Evolutionary conservation across 306 rosid species (phyloP).

Genomic region (Trifolium subterraneum): DNA sequence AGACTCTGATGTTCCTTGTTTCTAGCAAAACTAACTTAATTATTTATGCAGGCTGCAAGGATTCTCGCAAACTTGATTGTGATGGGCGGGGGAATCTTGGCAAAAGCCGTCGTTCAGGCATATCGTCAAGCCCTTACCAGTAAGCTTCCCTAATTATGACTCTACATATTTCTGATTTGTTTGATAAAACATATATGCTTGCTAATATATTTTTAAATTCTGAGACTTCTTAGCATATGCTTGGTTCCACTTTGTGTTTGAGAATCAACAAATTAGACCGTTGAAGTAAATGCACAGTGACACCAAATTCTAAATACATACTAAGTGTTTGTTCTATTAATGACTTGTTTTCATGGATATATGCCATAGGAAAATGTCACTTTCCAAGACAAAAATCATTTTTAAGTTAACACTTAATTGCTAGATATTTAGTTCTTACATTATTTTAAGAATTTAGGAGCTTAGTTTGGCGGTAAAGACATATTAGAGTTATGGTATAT

Average conservation of each 20-base stretch:
- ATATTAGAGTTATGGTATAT: neutral
- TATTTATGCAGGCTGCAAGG: conserved; percentile 75
- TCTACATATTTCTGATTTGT: conserved; percentile 21
- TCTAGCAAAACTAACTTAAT: neutral
- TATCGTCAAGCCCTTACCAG: conserved; percentile 87
- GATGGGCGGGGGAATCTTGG: conserved; percentile 81
- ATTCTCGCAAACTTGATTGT: conserved; percentile 80
- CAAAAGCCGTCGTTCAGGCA: conserved; percentile 78
- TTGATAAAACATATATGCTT: neutral
- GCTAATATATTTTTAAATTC: neutral
- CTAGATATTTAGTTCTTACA: neutral
- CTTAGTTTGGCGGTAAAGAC: neutral
- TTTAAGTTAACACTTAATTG: neutral
- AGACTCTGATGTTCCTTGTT: neutral
- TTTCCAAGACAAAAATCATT: conserved; percentile 5
- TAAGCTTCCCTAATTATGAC: conserved; percentile 45
- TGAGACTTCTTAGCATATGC: neutral
- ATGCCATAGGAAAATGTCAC: neutral
- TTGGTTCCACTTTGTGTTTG: neutral
- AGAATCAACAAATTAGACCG: neutral
- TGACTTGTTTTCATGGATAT: conserved; percentile 2
- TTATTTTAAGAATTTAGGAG: conserved; percentile 4
- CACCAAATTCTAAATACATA: too few relatives aligned
- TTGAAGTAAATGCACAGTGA: neutral
- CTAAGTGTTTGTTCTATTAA: neutral